These are phyloP conservation scores for Xylariaceae sp. DNA, from an alignment of 2,329 filamentous ascomycete genomes.

Conservation along the genomic window DNA sequence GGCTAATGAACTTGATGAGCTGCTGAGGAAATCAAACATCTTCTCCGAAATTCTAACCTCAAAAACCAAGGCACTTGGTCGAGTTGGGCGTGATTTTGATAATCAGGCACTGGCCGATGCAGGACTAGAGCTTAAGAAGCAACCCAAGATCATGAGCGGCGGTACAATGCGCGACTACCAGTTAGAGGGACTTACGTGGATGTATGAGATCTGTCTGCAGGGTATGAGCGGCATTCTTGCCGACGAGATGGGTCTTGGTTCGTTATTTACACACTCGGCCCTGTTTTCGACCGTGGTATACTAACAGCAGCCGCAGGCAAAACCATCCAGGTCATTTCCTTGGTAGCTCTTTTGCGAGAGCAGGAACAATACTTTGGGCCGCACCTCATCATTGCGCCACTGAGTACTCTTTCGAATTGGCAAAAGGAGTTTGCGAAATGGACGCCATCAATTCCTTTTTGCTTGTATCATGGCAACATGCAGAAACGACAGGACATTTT, in stretches of 20 bases:
- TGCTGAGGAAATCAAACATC: constrained; percentile 55
- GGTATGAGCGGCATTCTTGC: constrained; percentile 88
- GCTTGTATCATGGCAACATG: constrained; percentile 86
- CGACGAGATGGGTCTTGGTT: constrained; percentile 85
- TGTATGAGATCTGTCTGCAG: constrained; percentile 76
- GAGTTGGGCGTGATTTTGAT: constrained; percentile 57
- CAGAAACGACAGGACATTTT: constrained; percentile 74
- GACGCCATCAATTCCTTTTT: constrained; percentile 82
- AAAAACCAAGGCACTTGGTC: constrained; percentile 59
- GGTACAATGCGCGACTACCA: constrained; percentile 94
- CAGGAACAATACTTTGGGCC: constrained; percentile 79
- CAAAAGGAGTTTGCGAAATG: constrained; percentile 88
- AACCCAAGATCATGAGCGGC: constrained; percentile 79
- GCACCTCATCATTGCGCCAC: constrained; percentile 82
- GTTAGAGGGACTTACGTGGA: constrained; percentile 90
- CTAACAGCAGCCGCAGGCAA: constrained; percentile 54
- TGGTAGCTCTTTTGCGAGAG: constrained; percentile 83
- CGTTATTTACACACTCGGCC: constrained; percentile 18
- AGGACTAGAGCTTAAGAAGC: constrained; percentile 73
- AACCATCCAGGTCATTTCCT: constrained; percentile 84
- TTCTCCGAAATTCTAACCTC: constrained; percentile 61
- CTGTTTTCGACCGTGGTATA: background rate
- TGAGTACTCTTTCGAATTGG: constrained; percentile 95
- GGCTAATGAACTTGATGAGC: constrained; percentile 55
- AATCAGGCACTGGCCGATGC: constrained; percentile 59